phyloP scores from a whole-genome alignment of 805 yeast genomes.

The Suhomyces kilbournensis region DNA sequence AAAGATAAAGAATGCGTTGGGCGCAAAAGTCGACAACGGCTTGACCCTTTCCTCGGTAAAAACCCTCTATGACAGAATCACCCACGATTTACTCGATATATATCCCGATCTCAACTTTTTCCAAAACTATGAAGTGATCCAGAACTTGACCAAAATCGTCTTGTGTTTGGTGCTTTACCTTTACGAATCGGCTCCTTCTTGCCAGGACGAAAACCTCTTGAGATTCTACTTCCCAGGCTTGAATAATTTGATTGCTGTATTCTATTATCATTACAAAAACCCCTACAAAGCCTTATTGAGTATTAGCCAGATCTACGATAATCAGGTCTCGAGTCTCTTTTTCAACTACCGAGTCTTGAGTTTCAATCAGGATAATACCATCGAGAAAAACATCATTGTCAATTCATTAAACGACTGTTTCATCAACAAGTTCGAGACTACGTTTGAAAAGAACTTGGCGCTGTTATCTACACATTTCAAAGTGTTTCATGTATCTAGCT shows the following conservation, averaged over 20 bases:
- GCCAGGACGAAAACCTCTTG: conserved; percentile 6
- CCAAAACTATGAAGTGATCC: conserved; percentile 12
- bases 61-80: conserved; percentile 9
- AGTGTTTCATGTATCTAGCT: conserved; percentile 37
- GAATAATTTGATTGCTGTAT: conserved; percentile 37
- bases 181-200: conserved; percentile 8
- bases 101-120: conserved; percentile 21
- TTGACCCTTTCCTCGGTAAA: conserved; percentile 8
- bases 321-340: conserved; percentile 22
- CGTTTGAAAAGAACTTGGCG: conserved; percentile 42
- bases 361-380: not conserved
- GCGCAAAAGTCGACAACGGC: not conserved
- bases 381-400: conserved; percentile 3
- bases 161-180: conserved; percentile 25
- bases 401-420: conserved; percentile 10
- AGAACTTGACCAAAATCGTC: conserved; percentile 23
- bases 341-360: conserved; percentile 10
- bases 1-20: conserved; percentile 4
- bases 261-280: conserved; percentile 34
- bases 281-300: conserved; percentile 36
- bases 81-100: conserved; percentile 15
- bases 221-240: conserved; percentile 35
- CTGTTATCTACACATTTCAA: conserved; percentile 50
- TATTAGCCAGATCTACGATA: conserved; percentile 37
- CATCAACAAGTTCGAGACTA: conserved; percentile 42